Evolutionary conservation across 148 eudicot species (phyloP).

Genomic region (Selenicereus undatus): DNA sequence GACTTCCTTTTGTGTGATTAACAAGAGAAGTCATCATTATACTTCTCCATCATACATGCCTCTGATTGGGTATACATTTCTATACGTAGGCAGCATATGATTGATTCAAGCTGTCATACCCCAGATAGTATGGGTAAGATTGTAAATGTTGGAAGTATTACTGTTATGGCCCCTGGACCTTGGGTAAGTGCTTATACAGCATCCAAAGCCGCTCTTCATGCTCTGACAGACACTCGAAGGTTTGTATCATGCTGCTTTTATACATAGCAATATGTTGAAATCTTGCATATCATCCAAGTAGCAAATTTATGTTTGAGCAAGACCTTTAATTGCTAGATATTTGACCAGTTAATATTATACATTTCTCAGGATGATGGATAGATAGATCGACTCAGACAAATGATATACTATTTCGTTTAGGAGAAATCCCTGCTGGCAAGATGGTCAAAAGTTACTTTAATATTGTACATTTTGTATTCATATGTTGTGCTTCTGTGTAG

Average conservation of each 20-base stretch:
- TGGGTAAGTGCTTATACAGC: conserved; percentile 86
- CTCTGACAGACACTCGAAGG: conserved; percentile 71
- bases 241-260: conserved; percentile 27
- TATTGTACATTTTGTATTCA: too few relatives aligned
- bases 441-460: too few relatives aligned
- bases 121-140: conserved; percentile 86
- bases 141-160: conserved; percentile 79
- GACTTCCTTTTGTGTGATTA: background rate
- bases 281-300: background rate
- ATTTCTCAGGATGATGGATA: background rate
- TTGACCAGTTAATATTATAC: background rate
- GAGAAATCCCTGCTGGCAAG: too few relatives aligned
- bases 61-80: background rate
- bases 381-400: too few relatives aligned
- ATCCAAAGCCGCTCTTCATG: conserved; percentile 84
- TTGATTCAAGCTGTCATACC: conserved; percentile 91
- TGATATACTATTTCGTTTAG: too few relatives aligned
- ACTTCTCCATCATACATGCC: background rate
- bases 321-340: background rate
- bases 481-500: too few relatives aligned
- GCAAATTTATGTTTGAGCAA: background rate
- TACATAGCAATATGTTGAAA: background rate
- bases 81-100: conserved; percentile 57
- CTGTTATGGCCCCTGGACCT: conserved; percentile 68
- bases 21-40: background rate